phyloP scores from a whole-genome alignment of 306 rosid genomes.

The Delonix regia region DNA sequence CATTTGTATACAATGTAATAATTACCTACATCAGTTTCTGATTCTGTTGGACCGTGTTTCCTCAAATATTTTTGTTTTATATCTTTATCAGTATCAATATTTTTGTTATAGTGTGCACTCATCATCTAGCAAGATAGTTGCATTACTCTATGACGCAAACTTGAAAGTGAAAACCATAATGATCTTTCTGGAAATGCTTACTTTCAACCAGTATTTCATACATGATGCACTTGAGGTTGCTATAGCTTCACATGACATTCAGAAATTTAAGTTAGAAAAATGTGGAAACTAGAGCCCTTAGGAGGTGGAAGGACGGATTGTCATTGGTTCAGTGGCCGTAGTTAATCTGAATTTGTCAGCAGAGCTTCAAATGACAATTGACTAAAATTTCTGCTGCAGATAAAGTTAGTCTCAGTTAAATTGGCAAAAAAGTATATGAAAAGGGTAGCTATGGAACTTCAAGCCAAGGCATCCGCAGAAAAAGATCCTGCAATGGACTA shows the following conservation, averaged over 20 bases:
- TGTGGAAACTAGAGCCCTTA: neutral
- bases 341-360: neutral
- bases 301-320: neutral
- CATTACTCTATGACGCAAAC: neutral
- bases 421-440: constrained; percentile 91
- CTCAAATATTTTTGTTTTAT: neutral
- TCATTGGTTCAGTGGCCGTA: neutral
- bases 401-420: constrained; percentile 87
- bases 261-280: neutral
- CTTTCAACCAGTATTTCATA: neutral
- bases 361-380: constrained; percentile 31
- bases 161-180: neutral
- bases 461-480: constrained; percentile 75
- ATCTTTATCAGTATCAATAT: neutral
- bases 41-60: constrained; percentile 15
- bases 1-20: neutral
- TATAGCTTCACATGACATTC: constrained; percentile 13
- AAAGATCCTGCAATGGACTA: constrained; percentile 99
- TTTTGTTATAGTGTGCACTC: neutral
- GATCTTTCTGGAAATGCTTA: constrained; percentile 10
- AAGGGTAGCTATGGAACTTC: constrained; percentile 96
- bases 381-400: constrained; percentile 51
- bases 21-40: neutral
- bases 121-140: neutral
- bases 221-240: neutral